Evolutionary conservation across 2,329 filamentous ascomycete species (phyloP), one percentile per base, ranked within the genome.

Genomic region (Salinomyces thailandicus): DNA sequence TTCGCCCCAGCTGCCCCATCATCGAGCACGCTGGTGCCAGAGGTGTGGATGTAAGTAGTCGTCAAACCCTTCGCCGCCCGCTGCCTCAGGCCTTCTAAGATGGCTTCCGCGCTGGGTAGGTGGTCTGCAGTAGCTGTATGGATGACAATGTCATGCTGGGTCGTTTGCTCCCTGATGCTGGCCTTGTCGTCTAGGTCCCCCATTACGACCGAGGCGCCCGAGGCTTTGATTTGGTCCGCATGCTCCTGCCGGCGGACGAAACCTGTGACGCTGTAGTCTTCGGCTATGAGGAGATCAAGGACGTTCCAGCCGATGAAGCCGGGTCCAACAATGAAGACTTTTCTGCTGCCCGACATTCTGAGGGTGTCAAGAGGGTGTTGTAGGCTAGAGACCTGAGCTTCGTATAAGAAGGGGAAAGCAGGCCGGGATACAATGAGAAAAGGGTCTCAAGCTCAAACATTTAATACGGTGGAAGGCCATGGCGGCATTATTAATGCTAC

Each of bases 111-210:
- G 9, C 61, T 64, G 8, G 63, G 62, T 13, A 66, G 49, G 39
- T 71, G 60, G 50, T 71, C 67, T 3, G 67, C 65, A 3, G 65
- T 68, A 9, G 68, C 68, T 5, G 63, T 68, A 49, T 71, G 67
- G 36, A 72, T 54, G 24, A 64, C 52, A 6, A 68, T 61, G 34
- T 71, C 67, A 42, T 57, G 55, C 15, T 57, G 41, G 2, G 51
- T 33, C 1, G 58, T 50, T 13, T 64, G 53, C 22, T 62, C 50
- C 5, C 53, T 51, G 46, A 68, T 65, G 12, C 62, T 43, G 2
- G 53, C 46, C 11, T 53, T 55, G 42, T 69, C 62, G 32, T 64
- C 52, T 4, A 69, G 47, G 26, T 59, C 57, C n/a, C 63, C 65
- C 24, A 59, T 43, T 9, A 69, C 51, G 3, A 55, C 55, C 7